These are phyloP conservation scores for Verticillium tricorpus DNA, from an alignment of 2,329 filamentous ascomycete genomes.

Conservation along the genomic window DNA sequence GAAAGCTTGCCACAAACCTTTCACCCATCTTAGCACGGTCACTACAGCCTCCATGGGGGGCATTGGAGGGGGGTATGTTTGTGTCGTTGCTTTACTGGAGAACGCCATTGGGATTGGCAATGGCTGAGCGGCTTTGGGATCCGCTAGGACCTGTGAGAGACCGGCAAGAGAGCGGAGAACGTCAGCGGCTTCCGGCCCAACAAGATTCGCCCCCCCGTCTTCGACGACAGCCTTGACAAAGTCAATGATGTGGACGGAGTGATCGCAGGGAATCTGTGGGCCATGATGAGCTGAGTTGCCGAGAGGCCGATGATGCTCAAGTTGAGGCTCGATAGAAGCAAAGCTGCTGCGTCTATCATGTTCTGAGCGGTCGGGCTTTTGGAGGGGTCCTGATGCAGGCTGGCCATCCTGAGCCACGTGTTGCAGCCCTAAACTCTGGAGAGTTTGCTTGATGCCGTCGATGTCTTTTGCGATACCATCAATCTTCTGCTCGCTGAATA, in stretches of 20 bases:
- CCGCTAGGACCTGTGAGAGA: background rate
- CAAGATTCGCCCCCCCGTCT: constrained; percentile 2
- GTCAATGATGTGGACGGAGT: constrained; percentile 25
- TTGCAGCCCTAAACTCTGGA: constrained; percentile 6
- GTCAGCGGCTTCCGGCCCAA: background rate
- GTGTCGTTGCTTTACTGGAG: background rate
- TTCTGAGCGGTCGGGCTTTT: background rate
- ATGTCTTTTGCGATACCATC: constrained; percentile 28
- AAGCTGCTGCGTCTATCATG: background rate
- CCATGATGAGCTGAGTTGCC: too few species aligned
- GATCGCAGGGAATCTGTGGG: constrained; percentile 18
- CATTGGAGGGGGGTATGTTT: constrained; percentile 10
- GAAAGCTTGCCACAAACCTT: constrained; percentile 15
- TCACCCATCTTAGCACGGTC: constrained; percentile 24
- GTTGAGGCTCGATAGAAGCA: background rate
- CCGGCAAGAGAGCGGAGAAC: background rate
- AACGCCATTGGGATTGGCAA: background rate
- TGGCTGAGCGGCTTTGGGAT: background rate
- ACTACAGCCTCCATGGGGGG: constrained; percentile 23
- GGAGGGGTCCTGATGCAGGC: background rate
- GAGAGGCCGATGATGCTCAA: background rate
- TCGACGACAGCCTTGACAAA: constrained; percentile 21
- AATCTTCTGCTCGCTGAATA: constrained; percentile 29
- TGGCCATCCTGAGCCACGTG: background rate
- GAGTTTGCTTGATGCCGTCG: constrained; percentile 23